Percentiles rank a stretch among this genome's conserved stretches.
These are phyloP conservation scores for Acanthochlamys bracteata DNA, from an alignment of 106 monocot species.

Conservation along the genomic window DNA sequence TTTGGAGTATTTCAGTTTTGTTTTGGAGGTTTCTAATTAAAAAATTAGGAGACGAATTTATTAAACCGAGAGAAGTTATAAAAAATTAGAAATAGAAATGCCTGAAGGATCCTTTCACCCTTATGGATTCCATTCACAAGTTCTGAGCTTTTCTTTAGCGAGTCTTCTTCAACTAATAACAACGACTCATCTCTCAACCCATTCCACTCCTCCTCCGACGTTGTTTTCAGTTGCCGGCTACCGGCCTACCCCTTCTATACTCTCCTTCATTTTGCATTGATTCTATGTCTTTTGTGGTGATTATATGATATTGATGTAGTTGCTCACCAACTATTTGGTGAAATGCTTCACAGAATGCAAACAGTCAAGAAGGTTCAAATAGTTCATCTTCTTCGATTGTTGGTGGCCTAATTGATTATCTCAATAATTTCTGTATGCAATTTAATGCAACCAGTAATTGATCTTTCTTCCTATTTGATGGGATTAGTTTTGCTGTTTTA, in stretches of 20 bases:
- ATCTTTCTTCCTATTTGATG: background rate
- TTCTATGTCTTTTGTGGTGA: background rate
- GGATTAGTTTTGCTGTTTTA: too few species aligned
- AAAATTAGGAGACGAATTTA: too few species aligned
- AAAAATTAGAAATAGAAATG: too few species aligned
- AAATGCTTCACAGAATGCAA: slow-evolving; percentile 6
- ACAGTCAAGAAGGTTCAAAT: slow-evolving; percentile 1
- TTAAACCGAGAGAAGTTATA: too few species aligned
- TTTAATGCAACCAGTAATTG: slow-evolving; percentile 88
- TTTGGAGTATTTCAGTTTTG: too few species aligned
- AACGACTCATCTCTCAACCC: too few species aligned
- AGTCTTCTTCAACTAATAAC: too few species aligned
- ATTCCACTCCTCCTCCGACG: background rate
- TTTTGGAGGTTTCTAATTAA: too few species aligned
- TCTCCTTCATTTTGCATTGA: background rate
- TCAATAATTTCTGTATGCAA: slow-evolving; percentile 96
- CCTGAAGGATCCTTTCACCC: too few species aligned
- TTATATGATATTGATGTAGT: background rate
- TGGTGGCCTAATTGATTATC: slow-evolving; percentile 68
- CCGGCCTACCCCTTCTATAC: slow-evolving; percentile 36
- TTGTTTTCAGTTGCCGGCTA: background rate
- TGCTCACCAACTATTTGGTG: background rate
- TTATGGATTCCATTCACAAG: too few species aligned
- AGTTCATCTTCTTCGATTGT: slow-evolving; percentile 46
- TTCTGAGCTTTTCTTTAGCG: too few species aligned